Percentiles rank a stretch among this genome's conserved stretches.
phyloP scores from a whole-genome alignment of 2,329 filamentous ascomycete species.

The Diaporthe citriasiana region DNA sequence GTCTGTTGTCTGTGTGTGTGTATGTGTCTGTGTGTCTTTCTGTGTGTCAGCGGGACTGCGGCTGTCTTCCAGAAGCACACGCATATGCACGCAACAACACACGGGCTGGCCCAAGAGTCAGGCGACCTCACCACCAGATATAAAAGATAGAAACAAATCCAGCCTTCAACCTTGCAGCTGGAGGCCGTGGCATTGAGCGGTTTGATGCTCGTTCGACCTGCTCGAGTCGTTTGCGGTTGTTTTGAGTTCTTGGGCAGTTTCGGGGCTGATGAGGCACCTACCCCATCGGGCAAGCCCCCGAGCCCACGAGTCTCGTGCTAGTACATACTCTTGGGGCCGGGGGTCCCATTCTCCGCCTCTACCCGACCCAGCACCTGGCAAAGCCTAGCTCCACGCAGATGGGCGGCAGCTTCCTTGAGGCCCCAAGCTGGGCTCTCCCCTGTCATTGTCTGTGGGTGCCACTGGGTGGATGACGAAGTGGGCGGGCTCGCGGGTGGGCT shows the following conservation, averaged over 20 bases:
- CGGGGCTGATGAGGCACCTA: constrained; percentile 33
- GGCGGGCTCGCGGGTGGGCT: constrained; percentile 6
- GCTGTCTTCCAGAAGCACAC: neutral
- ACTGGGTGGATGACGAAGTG: constrained; percentile 27
- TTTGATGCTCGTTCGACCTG: constrained; percentile 17
- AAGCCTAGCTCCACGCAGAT: neutral
- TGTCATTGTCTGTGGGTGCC: constrained; percentile 14
- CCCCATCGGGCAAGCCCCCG: constrained; percentile 30
- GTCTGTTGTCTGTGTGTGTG: neutral
- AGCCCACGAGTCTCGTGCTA: constrained; percentile 6
- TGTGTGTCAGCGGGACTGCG: neutral
- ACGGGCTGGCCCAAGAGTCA: constrained; percentile 15
- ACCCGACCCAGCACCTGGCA: neutral
- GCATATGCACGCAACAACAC: neutral
- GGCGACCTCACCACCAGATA: neutral
- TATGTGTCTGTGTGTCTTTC: neutral
- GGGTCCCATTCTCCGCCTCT: constrained; percentile 26
- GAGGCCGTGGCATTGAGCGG: constrained; percentile 19
- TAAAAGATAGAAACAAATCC: constrained; percentile 17
- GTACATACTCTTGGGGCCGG: constrained; percentile 16
- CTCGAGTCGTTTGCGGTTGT: constrained; percentile 29
- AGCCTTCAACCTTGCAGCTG: constrained; percentile 5
- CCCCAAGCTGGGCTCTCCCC: constrained; percentile 9
- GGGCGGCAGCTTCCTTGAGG: constrained; percentile 28
- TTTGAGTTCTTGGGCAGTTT: constrained; percentile 21